These are phyloP conservation scores for Trametes coccinea DNA, from an alignment of 768 basidiomycete species.

Conservation along the genomic window DNA sequence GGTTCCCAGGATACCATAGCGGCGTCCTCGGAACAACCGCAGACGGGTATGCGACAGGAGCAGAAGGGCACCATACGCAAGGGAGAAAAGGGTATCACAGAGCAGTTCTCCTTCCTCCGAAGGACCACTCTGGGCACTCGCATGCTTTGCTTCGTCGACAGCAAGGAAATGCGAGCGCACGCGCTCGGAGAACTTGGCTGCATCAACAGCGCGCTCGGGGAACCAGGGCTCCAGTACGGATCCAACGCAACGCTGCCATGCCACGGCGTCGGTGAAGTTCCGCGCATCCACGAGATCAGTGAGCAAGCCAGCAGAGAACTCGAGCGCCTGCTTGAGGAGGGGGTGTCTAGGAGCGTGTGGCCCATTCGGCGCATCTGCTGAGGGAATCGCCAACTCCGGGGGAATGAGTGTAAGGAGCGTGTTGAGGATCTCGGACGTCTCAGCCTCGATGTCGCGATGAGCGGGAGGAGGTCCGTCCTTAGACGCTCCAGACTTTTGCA, in stretches of 20 bases:
- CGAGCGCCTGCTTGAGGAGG: slow-evolving; percentile 58
- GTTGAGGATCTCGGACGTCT: slow-evolving; percentile 56
- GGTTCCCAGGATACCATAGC: slow-evolving; percentile 95
- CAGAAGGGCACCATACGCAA: slow-evolving; percentile 93
- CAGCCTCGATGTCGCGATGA: slow-evolving; percentile 66
- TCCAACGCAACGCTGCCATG: slow-evolving; percentile 73
- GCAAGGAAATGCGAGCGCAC: slow-evolving; percentile 74
- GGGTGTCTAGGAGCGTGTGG: slow-evolving; percentile 56
- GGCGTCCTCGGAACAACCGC: slow-evolving; percentile 83
- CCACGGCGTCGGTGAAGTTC: slow-evolving; percentile 50
- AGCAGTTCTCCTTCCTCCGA: slow-evolving; percentile 82
- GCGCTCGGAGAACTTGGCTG: slow-evolving; percentile 55
- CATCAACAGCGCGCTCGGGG: slow-evolving; percentile 42
- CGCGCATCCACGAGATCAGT: slow-evolving; percentile 72
- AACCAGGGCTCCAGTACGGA: slow-evolving; percentile 74
- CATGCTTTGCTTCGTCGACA: slow-evolving; percentile 74
- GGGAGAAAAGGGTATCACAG: slow-evolving; percentile 91
- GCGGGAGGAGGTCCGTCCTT: slow-evolving; percentile 66
- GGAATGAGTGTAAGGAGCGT: slow-evolving; percentile 64
- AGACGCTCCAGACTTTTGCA: slow-evolving; percentile 84
- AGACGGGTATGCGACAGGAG: slow-evolving; percentile 93
- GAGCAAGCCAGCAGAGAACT: slow-evolving; percentile 72
- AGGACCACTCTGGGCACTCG: slow-evolving; percentile 40
- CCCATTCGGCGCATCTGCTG: slow-evolving; percentile 48
- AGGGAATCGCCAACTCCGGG: slow-evolving; percentile 43